phyloP scores from a whole-genome alignment of 75 land plant genomes.

The Gnetum montanum region DNA sequence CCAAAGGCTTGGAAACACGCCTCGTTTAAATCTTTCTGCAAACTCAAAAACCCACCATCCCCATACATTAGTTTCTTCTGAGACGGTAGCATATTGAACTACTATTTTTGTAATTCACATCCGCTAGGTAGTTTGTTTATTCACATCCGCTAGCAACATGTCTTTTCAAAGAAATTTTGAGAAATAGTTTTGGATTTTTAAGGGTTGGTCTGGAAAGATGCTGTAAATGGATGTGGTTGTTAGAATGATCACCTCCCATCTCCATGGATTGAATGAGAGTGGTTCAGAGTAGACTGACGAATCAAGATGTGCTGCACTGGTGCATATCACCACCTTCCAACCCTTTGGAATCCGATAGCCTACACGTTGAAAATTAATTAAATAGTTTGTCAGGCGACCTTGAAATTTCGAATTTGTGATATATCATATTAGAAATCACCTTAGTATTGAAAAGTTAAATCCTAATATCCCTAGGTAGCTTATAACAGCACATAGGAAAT shows the following conservation, averaged over 20 bases:
- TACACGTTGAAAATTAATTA: constrained; percentile 1
- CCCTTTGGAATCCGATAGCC: constrained; percentile 25
- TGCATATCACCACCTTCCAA: constrained; percentile 20
- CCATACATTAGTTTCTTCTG: background rate
- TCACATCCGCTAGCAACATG: no score
- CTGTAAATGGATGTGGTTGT: background rate
- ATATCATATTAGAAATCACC: background rate
- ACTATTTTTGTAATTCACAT: no score
- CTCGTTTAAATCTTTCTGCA: background rate
- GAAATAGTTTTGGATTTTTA: no score
- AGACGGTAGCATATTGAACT: no score
- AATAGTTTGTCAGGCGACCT: background rate
- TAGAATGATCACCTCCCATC: constrained; percentile 16
- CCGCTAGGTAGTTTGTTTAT: no score
- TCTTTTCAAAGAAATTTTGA: no score
- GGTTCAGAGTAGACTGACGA: constrained; percentile 12
- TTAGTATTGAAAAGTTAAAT: background rate
- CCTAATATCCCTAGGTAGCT: background rate
- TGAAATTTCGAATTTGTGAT: background rate
- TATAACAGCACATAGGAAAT: background rate
- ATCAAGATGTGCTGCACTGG: constrained; percentile 15
- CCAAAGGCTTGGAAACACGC: constrained; percentile 17
- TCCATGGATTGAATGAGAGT: constrained; percentile 17
- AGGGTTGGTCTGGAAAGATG: no score
- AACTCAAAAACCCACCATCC: background rate